These are phyloP conservation scores for Scheffersomyces lignosus DNA, from an alignment of 805 yeast genomes.

Conservation along the genomic window DNA sequence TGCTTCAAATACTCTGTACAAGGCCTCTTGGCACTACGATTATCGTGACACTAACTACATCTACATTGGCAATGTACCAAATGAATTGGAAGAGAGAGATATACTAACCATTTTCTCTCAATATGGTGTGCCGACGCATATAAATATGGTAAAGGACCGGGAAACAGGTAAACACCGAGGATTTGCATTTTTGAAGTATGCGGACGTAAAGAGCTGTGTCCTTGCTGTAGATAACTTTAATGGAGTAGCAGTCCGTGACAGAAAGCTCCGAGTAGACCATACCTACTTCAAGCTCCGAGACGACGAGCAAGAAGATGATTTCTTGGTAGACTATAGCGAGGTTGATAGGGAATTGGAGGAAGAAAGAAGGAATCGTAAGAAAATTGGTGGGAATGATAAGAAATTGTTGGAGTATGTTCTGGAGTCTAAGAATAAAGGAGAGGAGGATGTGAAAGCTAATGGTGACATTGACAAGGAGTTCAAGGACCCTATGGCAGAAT, in stretches of 20 bases:
- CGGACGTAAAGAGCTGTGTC: constrained; percentile 74
- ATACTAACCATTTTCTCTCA: constrained; percentile 79
- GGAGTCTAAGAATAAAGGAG: constrained; percentile 1
- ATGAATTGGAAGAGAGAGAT: constrained; percentile 70
- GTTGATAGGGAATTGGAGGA: constrained; percentile 3
- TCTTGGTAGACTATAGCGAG: constrained; percentile 27
- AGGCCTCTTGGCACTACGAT: constrained; percentile 89
- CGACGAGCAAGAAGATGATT: constrained; percentile 50
- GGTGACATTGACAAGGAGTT: constrained; percentile 25
- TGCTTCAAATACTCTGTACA: constrained; percentile 52
- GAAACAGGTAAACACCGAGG: constrained; percentile 68
- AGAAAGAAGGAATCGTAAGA: constrained; percentile 3
- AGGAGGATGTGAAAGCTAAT: constrained; percentile 1
- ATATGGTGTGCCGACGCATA: constrained; percentile 80
- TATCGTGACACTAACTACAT: constrained; percentile 74
- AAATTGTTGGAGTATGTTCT: constrained; percentile 7
- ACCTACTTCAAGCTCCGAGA: constrained; percentile 57
- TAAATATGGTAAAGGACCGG: constrained; percentile 66
- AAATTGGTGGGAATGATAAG: no score
- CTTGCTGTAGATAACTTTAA: constrained; percentile 88
- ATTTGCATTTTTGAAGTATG: constrained; percentile 80
- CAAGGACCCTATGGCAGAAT: constrained; percentile 33
- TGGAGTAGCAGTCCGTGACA: constrained; percentile 59
- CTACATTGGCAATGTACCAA: constrained; percentile 72
- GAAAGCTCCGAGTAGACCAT: constrained; percentile 64